Percentiles rank a stretch among this genome's conserved stretches.
phyloP scores from a whole-genome alignment of 78 protist genomes.

The Planoprotostelium fungivorum region DNA sequence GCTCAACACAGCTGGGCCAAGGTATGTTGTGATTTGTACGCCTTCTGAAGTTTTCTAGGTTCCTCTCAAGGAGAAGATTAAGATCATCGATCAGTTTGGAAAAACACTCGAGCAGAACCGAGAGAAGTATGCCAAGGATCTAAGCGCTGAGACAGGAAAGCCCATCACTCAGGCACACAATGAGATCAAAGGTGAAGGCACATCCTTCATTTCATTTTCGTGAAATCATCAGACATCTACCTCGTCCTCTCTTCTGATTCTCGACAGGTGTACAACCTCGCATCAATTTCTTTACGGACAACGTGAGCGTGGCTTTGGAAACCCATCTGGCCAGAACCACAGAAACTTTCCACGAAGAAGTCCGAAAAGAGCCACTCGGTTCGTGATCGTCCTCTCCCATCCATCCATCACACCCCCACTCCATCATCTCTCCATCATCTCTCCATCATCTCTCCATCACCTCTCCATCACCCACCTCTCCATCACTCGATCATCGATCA shows the following conservation, averaged over 20 bases:
- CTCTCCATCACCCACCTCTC: too few species aligned
- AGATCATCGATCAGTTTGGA: not conserved
- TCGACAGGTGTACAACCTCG: conserved; percentile 26
- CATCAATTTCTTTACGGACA: conserved; percentile 44
- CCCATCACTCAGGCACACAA: conserved; percentile 40
- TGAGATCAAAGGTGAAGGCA: conserved; percentile 21
- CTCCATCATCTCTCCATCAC: too few species aligned
- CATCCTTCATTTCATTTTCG: too few species aligned
- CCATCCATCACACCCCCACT: too few species aligned
- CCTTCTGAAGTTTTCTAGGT: not conserved
- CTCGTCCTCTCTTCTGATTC: not conserved
- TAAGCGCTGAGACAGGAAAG: conserved; percentile 50
- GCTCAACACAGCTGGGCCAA: not conserved
- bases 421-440: too few species aligned
- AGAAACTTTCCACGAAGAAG: conserved; percentile 37
- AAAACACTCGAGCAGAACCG: not conserved
- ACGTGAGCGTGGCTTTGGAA: not conserved
- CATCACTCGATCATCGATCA: too few species aligned
- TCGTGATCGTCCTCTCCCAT: too few species aligned
- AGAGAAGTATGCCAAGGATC: conserved; percentile 16
- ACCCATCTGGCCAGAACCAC: conserved; percentile 38
- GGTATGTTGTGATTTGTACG: not conserved
- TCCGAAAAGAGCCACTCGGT: conserved; percentile 42
- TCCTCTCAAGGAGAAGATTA: not conserved
- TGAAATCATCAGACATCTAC: too few species aligned